Conservation (phyloP, 129 eudicot genomes). For the Flaveria robusta region DNA sequence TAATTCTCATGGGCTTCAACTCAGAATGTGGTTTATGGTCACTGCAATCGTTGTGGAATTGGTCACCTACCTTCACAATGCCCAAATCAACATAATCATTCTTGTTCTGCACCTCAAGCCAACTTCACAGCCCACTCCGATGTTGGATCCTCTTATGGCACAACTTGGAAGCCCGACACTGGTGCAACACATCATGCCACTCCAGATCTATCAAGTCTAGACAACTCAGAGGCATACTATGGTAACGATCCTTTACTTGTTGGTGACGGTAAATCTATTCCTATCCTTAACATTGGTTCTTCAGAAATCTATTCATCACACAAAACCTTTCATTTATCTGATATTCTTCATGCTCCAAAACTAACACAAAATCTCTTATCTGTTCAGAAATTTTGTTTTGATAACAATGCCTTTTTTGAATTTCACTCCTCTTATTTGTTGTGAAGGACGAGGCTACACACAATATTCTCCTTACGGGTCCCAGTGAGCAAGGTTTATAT, state of each 20-base stretch:
- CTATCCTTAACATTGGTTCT: neutral
- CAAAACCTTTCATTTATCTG: neutral
- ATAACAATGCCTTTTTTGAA: too few species aligned
- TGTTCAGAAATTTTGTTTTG: too few species aligned
- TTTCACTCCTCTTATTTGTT: too few species aligned
- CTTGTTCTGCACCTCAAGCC: neutral
- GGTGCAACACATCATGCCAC: neutral
- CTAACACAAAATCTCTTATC: too few species aligned
- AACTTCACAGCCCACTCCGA: neutral
- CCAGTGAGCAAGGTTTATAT: too few species aligned
- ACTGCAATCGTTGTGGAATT: neutral
- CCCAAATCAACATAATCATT: neutral
- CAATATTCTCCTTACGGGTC: too few species aligned
- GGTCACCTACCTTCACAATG: neutral
- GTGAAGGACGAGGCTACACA: too few species aligned
- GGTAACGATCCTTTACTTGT: neutral
- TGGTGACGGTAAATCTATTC: neutral
- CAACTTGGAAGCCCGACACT: neutral
- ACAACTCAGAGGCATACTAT: neutral
- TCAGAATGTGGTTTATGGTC: neutral
- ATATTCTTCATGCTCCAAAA: neutral
- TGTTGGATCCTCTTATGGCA: neutral
- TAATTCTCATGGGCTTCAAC: neutral
- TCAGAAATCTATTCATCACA: too few species aligned
- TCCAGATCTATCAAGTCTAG: too few species aligned